phyloP scores from a whole-genome alignment of 257 asterid genomes.

The Avicennia marina region DNA sequence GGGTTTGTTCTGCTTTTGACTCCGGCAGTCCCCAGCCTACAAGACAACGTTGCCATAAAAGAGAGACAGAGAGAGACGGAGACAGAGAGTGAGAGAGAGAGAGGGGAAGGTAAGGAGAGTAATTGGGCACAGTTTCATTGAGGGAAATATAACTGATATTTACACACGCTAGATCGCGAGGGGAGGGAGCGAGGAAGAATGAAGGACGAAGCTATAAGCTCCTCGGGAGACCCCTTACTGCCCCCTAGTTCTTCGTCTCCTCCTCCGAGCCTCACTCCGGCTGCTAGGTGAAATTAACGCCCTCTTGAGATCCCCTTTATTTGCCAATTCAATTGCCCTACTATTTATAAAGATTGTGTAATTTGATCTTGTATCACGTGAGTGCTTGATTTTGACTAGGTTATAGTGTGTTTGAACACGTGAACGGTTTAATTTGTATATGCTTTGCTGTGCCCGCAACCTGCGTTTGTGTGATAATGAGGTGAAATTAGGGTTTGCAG shows the following conservation, averaged over 20 bases:
- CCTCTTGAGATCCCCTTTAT: constrained; percentile 25
- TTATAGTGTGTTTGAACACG: constrained; percentile 14
- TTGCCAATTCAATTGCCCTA: constrained; percentile 14
- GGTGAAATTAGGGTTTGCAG: constrained; percentile 20
- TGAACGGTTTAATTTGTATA: constrained; percentile 5
- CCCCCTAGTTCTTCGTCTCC: constrained; percentile 81
- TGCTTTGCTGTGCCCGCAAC: neutral
- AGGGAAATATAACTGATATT: too few species aligned
- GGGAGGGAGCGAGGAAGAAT: constrained; percentile 25
- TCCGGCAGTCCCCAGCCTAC: too few species aligned
- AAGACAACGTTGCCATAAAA: neutral
- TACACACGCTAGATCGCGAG: too few species aligned
- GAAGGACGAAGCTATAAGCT: constrained; percentile 96
- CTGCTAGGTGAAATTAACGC: constrained; percentile 68
- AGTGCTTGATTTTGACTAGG: constrained; percentile 6
- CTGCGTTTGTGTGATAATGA: neutral
- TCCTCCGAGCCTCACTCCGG: constrained; percentile 77
- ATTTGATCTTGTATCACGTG: constrained; percentile 5
- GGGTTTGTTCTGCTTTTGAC: too few species aligned
- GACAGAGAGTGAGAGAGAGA: neutral
- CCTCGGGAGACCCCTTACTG: constrained; percentile 67
- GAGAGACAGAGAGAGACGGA: neutral
- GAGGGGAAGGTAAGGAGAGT: too few species aligned
- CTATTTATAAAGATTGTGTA: neutral
- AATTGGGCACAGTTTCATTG: too few species aligned